Conservation (phyloP, 225 moss, liverwort and hornwort species). For the Bryum argenteum region DNA sequence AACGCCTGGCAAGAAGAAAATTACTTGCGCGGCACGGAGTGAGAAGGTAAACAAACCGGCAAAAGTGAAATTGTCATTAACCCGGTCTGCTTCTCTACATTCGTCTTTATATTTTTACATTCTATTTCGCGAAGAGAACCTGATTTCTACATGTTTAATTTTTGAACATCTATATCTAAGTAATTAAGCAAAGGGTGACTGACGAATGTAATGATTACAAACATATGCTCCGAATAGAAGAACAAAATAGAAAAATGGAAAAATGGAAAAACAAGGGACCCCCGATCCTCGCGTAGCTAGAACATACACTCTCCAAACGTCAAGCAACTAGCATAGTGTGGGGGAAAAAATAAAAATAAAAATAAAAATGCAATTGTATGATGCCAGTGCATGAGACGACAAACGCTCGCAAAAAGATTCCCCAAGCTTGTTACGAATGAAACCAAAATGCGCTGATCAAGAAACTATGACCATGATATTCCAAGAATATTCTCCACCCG, state of each 20-base stretch:
- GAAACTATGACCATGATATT: conserved; percentile 4
- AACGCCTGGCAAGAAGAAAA: background rate
- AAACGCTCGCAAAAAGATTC: background rate
- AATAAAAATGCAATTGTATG: background rate
- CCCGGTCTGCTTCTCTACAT: no score
- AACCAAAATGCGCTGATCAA: conserved; percentile 4
- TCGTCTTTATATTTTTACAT: no score
- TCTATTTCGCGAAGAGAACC: no score
- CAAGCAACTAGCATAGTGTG: background rate
- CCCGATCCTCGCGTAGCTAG: background rate
- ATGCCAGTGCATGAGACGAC: background rate
- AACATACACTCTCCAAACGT: background rate
- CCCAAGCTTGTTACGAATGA: conserved; percentile 1
- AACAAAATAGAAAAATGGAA: background rate
- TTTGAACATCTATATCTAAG: no score
- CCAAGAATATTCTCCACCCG: conserved; percentile 8
- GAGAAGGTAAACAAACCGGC: no score
- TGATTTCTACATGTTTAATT: no score
- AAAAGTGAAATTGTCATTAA: no score
- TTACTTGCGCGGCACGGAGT: background rate
- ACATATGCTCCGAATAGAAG: background rate
- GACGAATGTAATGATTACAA: no score
- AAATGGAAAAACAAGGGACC: background rate
- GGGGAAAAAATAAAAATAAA: conserved; percentile 28
- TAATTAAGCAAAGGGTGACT: no score